phyloP scores from a whole-genome alignment of 129 eudicot genomes.

The Centaurea solstitialis region DNA sequence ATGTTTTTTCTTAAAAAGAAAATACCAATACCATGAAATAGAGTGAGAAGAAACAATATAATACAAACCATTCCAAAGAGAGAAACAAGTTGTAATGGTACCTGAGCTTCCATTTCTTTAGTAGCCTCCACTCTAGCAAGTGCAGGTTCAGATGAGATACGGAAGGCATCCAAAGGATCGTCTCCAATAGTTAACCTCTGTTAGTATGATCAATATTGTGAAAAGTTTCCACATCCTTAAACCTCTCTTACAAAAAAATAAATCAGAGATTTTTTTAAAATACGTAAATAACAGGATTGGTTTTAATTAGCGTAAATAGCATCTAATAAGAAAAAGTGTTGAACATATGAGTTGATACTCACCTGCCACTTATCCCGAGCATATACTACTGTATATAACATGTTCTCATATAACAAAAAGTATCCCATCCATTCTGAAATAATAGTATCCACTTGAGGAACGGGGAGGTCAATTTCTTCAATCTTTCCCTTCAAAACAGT shows the following conservation, averaged over 20 bases:
- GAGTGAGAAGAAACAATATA: not conserved
- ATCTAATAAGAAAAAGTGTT: not conserved
- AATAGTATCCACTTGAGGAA: constrained; percentile 78
- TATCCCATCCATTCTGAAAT: constrained; percentile 99
- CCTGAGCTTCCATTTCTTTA: constrained; percentile 88
- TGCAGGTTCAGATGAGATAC: constrained; percentile 83
- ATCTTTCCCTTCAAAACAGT: constrained; percentile 90
- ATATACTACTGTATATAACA: constrained; percentile 85
- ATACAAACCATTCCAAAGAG: not conserved
- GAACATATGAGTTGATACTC: constrained; percentile 28
- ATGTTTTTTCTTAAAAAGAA: not conserved
- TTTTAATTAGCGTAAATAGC: not conserved
- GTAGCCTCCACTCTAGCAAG: constrained; percentile 84
- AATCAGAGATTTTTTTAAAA: too few relatives aligned
- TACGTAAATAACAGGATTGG: not conserved
- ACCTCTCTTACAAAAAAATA: too few relatives aligned
- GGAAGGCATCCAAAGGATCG: constrained; percentile 81
- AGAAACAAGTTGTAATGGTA: constrained; percentile 20
- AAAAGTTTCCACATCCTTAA: too few relatives aligned
- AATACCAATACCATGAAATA: not conserved
- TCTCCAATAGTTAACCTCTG: constrained; percentile 80
- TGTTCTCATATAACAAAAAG: constrained; percentile 85
- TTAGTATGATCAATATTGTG: not conserved
- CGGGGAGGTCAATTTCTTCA: constrained; percentile 95
- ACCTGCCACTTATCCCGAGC: constrained; percentile 99